phyloP scores from a whole-genome alignment of 257 asterid genomes.

The Penstemon eatonii region DNA sequence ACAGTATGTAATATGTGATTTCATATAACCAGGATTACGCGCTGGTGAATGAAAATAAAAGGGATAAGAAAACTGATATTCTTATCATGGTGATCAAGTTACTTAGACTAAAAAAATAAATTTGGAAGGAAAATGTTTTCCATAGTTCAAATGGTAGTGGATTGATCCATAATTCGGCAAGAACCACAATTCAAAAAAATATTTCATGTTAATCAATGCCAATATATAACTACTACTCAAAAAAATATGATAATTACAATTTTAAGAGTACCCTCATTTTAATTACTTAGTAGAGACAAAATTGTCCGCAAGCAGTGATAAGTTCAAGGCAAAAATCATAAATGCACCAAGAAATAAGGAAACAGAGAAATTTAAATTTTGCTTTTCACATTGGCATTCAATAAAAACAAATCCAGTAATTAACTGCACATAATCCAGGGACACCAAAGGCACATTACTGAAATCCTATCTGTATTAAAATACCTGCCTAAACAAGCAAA shows the following conservation, averaged over 20 bases:
- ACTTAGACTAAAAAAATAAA: too few species aligned
- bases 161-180: too few species aligned
- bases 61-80: too few species aligned
- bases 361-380: neutral
- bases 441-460: neutral
- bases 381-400: slow-evolving; percentile 8
- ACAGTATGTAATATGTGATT: too few species aligned
- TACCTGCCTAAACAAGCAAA: slow-evolving; percentile 13
- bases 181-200: too few species aligned
- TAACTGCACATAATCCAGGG: neutral
- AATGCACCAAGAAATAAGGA: neutral
- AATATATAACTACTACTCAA: neutral
- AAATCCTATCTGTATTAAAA: slow-evolving; percentile 11
- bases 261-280: neutral
- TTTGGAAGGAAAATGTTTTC: too few species aligned
- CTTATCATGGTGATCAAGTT: too few species aligned
- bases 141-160: too few species aligned
- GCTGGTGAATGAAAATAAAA: too few species aligned
- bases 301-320: neutral
- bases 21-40: too few species aligned
- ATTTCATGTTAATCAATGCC: neutral
- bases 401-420: neutral
- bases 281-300: neutral
- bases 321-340: neutral
- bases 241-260: neutral